Evolutionary conservation across 177 flowering plant genomes (phyloP), one percentile per base, ranked within the genome.

Genomic region (Vitis hybrid): DNA sequence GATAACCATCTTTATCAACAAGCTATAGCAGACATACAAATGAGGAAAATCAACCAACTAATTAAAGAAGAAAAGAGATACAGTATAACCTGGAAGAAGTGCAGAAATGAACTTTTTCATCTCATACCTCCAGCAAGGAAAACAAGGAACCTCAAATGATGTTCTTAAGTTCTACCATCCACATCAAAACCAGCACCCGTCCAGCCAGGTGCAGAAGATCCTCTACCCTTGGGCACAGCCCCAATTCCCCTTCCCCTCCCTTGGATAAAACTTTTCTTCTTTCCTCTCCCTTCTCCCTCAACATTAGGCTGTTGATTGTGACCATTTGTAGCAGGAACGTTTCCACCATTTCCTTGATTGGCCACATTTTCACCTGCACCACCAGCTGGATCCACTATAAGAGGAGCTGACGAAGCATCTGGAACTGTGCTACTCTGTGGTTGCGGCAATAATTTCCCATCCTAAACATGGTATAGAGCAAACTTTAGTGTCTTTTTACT

Each of bases 181-280:
- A 86, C 92, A 82, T 94, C 94, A 77, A 94, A 92, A 58, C 99
- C 99, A 66, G 99, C 84, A 22, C 99, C 99, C n/a, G 97, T 94
- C 98, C 98, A 94, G 60, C 97, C 98, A 73, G 94, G 77, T 49
- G 70, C 83, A 1, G 82, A 68, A 68, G 88, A 56, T 64, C 86
- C 87, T 80, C 97, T 87, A 22, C 94, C 88, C 76, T 90, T 92
- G 11, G 89, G 85, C 55, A 89, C 76, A 52, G 85, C 79, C 55
- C 90, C 87, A 62, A 82, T 77, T 79, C 97, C 98, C 77, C 64
- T 90, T 69, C 93, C 93, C 81, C 86, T 85, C 62, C 90, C 94
- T 20, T 85, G 87, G 55, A 77, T 78, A 15, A 74, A 57, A 65
- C 20, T 71, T 79, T 85, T 90, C 86, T 86, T 92, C 83, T 86